phyloP scores from a whole-genome alignment of 805 yeast genomes.

The Myxozyma vanderwaltii region DNA sequence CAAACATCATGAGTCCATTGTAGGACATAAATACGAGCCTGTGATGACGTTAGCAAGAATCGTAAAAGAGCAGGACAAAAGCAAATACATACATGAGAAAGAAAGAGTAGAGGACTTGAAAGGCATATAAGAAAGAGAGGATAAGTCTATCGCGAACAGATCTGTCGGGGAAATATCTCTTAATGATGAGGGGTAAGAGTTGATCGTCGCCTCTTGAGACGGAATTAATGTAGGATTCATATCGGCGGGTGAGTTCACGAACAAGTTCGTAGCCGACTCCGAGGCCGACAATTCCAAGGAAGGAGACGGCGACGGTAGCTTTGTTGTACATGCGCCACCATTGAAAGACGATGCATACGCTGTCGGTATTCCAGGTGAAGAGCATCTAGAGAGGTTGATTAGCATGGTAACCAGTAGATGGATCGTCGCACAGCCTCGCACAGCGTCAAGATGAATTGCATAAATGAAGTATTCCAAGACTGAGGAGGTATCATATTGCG shows the following conservation, averaged over 20 bases:
- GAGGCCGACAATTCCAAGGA: conserved; percentile 33
- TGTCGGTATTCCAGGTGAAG: conserved; percentile 31
- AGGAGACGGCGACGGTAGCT: conserved; percentile 27
- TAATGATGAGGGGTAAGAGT: conserved; percentile 20
- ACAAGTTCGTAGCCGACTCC: conserved; percentile 32
- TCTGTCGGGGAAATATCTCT: conserved; percentile 25
- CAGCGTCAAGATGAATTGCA: too few relatives aligned
- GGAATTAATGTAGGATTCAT: conserved; percentile 21
- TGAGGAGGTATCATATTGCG: too few relatives aligned
- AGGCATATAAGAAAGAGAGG: conserved; percentile 25
- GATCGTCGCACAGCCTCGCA: too few relatives aligned
- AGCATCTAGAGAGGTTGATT: conserved; percentile 25
- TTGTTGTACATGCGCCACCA: conserved; percentile 30
- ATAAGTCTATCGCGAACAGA: conserved; percentile 23
- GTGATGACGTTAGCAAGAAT: not conserved
- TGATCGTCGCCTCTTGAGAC: conserved; percentile 12
- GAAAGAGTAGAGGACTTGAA: conserved; percentile 31
- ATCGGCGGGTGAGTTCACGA: conserved; percentile 32
- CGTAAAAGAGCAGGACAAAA: not conserved
- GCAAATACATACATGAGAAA: conserved; percentile 27
- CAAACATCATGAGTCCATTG: conserved; percentile 28
- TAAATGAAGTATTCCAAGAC: too few relatives aligned
- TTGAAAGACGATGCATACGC: conserved; percentile 30
- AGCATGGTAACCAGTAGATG: too few relatives aligned
- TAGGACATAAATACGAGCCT: conserved; percentile 33